These are phyloP conservation scores for Tricholoma sp. DNA, from an alignment of 768 basidiomycete species.

Conservation along the genomic window DNA sequence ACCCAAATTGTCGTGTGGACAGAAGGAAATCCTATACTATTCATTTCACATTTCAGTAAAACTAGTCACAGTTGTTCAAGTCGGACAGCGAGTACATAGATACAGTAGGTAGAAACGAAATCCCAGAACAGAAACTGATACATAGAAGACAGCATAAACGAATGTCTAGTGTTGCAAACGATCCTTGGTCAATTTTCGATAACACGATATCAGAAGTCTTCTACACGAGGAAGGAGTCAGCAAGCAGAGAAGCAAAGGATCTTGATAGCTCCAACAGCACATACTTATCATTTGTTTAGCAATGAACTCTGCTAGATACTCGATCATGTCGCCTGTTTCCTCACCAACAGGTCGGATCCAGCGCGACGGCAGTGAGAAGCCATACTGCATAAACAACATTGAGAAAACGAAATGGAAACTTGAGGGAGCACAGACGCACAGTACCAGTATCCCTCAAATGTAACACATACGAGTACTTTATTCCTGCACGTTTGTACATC, in stretches of 20 bases:
- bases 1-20: too few relatives aligned
- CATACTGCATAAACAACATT: constrained; percentile 44
- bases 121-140: background rate
- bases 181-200: background rate
- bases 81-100: too few relatives aligned
- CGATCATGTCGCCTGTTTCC: constrained; percentile 62
- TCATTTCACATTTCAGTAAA: too few relatives aligned
- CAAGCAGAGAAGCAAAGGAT: background rate
- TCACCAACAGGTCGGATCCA: constrained; percentile 79
- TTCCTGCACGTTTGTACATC: constrained; percentile 50
- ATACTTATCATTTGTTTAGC: constrained; percentile 31
- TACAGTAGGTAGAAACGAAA: background rate
- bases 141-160: background rate
- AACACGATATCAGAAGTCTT: background rate
- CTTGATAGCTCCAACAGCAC: constrained; percentile 1
- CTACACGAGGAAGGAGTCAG: background rate
- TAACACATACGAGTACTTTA: constrained; percentile 60
- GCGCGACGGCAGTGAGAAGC: constrained; percentile 65
- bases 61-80: too few relatives aligned
- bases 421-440: constrained; percentile 32
- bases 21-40: too few relatives aligned
- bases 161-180: background rate
- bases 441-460: constrained; percentile 70
- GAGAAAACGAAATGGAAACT: background rate
- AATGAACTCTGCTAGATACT: constrained; percentile 68